Base-by-base conservation (phyloP, 2,329 filamentous ascomycete genomes). In the Hymenoscyphus repandus region DNA sequence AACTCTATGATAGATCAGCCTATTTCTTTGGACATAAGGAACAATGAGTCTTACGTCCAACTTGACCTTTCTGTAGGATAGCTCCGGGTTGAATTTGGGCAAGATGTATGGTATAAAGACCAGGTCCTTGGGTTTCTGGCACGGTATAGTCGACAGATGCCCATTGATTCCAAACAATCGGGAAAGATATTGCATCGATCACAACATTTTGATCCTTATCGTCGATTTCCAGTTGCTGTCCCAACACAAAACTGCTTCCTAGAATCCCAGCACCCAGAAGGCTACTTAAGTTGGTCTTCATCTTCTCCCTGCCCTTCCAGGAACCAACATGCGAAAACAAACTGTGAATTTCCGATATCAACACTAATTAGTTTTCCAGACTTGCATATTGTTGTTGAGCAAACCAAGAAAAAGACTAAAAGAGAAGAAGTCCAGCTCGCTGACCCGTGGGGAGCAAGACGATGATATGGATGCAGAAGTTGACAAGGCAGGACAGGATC, bases 361-460 rank as follows among this genome's bases (percentile, higher is more conserved):
- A n/a, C 11, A 44, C n/a, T 27, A 44, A 18, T 42, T 27, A 33
- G 18, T 6, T 15, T 18, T 11, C 22, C 41, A 17, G 17, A 45
- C 22, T 32, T 22, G 10, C 15, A 32, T 34, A 12, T 34, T 20
- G 22, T 17, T 12, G 15, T 40, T 22, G 37, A 30, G 20, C 32
- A 20, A 39, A 36, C 12, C 11, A 13, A 49, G n/a, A 22, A 46
- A 50, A 46, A 33, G 33, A 46, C 36, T 36, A 50, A 50, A 46
- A 50, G 48, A 31, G 40, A 17, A 15, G 44, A 50, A 36, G 15
- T 13, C 38, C 39, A 50, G 36, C 42, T 50, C 42, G 34, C 17
- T 33, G 48, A 39, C 36, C 11, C 34, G 42, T 42, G 40, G 34
- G 37, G 13, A 17, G 12, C 18, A 27, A 3, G 30, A 34, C 36